A percentile compares a stretch with the other conserved stretches of the same genome.
phyloP scores from a whole-genome alignment of 1,139 yeast genomes.

The Pichia sp. region DNA sequence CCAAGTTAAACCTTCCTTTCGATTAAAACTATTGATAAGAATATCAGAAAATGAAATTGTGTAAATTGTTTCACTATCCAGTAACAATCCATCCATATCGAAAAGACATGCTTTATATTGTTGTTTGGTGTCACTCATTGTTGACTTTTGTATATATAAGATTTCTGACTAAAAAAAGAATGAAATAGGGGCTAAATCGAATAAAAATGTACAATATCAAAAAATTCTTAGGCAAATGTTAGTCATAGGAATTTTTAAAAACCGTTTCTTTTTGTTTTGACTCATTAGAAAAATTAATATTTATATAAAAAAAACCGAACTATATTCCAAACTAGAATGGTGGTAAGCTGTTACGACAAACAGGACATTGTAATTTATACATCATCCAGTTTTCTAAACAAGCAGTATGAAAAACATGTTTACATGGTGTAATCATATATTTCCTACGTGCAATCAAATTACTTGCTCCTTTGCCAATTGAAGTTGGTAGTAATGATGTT shows the following conservation, averaged over 20 bases:
- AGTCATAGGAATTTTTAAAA: too few species aligned
- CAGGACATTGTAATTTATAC: slow-evolving; percentile 88
- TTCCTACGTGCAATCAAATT: slow-evolving; percentile 32
- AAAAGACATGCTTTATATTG: slow-evolving; percentile 76
- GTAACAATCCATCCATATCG: slow-evolving; percentile 92
- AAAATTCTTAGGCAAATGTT: background rate
- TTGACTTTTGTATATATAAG: background rate
- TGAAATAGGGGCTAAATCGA: too few species aligned
- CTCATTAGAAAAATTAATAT: background rate
- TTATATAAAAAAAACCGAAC: background rate
- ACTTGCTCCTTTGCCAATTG: slow-evolving; percentile 14
- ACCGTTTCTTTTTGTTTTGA: background rate
- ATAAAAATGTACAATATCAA: background rate
- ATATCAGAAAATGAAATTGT: slow-evolving; percentile 68
- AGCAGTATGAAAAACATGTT: slow-evolving; percentile 79
- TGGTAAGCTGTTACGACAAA: slow-evolving; percentile 80
- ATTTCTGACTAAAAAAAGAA: too few species aligned
- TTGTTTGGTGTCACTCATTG: background rate
- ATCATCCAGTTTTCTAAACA: slow-evolving; percentile 94
- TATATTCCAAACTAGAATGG: slow-evolving; percentile 40
- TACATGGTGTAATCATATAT: slow-evolving; percentile 91
- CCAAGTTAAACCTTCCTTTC: slow-evolving; percentile 68
- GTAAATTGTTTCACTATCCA: slow-evolving; percentile 87
- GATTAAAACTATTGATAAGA: slow-evolving; percentile 61
- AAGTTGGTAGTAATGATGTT: slow-evolving; percentile 9